Conservation (phyloP, 169 alveolate genomes). For the Sarcocystis neurona region DNA sequence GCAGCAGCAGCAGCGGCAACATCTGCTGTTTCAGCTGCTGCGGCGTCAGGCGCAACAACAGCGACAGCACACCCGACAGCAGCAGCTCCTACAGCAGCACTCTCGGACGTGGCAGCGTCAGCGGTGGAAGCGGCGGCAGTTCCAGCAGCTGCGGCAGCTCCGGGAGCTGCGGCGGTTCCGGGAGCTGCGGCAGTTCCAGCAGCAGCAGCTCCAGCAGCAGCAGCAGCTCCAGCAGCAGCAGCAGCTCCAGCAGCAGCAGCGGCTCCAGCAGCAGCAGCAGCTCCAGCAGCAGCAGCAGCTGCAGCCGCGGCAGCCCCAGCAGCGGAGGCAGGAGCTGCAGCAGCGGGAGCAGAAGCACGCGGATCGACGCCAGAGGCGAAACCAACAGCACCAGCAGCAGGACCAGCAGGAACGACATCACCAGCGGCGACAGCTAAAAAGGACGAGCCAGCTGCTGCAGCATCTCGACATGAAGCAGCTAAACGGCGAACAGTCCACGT, state of each 20-base stretch:
- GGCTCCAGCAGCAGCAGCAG: background rate
- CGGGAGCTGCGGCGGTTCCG: background rate
- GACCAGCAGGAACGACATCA: no score
- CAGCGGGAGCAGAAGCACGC: background rate
- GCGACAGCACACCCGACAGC: background rate
- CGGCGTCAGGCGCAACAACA: background rate
- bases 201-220: background rate
- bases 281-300: background rate
- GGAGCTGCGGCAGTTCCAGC: background rate
- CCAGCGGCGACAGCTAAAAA: no score
- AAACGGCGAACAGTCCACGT: no score
- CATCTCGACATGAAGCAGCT: no score
- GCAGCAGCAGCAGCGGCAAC: background rate
- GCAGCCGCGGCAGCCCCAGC: background rate
- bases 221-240: background rate
- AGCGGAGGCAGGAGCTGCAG: background rate
- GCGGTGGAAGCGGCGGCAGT: background rate
- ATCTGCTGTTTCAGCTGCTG: background rate
- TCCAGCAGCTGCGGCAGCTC: background rate
- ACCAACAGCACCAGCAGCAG: background rate
- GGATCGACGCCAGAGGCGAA: background rate
- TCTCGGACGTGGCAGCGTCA: no score
- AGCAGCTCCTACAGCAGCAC: background rate
- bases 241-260: conserved; percentile 1
- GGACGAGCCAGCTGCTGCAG: no score